These are phyloP conservation scores for Beauveria medogensis DNA, from an alignment of 2,329 filamentous ascomycete genomes.

Conservation along the genomic window DNA sequence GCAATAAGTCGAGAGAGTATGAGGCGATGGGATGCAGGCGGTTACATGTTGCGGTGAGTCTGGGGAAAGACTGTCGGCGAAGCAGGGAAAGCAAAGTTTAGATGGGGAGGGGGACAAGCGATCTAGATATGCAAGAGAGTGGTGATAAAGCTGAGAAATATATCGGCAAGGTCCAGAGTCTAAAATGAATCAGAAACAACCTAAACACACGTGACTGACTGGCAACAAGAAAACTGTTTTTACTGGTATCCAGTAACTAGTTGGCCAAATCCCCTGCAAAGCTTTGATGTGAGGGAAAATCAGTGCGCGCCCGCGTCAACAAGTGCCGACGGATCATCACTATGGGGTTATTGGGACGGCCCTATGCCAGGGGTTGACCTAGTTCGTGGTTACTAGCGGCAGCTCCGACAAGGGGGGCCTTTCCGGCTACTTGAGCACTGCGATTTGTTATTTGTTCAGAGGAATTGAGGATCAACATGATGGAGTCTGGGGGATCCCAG, in stretches of 20 bases:
- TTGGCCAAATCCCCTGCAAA: too few species aligned
- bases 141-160: too few species aligned
- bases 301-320: too few species aligned
- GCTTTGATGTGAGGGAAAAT: too few species aligned
- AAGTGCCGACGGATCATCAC: background rate
- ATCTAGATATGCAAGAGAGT: too few species aligned
- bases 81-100: background rate
- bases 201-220: too few species aligned
- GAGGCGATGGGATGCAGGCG: background rate
- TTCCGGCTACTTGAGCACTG: background rate
- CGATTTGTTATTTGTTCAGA: background rate
- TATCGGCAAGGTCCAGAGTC: too few species aligned
- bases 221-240: too few species aligned
- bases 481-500: background rate
- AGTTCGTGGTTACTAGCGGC: background rate
- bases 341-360: background rate
- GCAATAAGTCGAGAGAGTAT: background rate
- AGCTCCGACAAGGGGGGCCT: background rate
- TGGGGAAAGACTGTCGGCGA: background rate
- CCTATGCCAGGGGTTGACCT: background rate
- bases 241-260: too few species aligned
- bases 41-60: background rate
- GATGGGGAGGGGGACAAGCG: too few species aligned
- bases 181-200: too few species aligned
- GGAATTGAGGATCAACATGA: background rate